phyloP scores from a whole-genome alignment of 129 eudicot species.

The Flaveria sonorensis region DNA sequence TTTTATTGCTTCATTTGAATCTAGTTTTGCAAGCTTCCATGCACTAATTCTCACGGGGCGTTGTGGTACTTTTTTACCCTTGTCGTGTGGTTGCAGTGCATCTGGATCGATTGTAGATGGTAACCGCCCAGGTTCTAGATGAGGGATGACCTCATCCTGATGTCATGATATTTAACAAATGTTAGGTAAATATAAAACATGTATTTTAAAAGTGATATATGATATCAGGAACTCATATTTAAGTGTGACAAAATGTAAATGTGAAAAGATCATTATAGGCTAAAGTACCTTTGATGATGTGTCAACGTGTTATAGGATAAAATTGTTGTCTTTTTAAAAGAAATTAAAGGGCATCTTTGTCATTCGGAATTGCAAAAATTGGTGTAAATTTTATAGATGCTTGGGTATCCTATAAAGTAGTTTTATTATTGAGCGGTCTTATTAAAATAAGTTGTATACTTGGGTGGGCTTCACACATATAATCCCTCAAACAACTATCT shows the following conservation, averaged over 20 bases:
- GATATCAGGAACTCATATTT: background rate
- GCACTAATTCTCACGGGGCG: slow-evolving; percentile 78
- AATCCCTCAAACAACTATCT: background rate
- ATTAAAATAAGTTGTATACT: background rate
- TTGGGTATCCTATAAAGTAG: background rate
- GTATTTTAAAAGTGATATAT: background rate
- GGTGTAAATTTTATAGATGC: background rate
- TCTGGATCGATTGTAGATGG: slow-evolving; percentile 92
- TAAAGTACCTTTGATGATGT: background rate
- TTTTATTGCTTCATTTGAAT: slow-evolving; percentile 70
- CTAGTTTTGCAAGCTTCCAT: slow-evolving; percentile 90
- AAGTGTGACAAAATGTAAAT: background rate
- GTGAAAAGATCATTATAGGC: background rate
- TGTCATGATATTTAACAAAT: background rate
- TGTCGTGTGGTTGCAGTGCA: slow-evolving; percentile 47
- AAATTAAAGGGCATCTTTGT: background rate
- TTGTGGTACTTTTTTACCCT: slow-evolving; percentile 50
- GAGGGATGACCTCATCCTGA: slow-evolving; percentile 98
- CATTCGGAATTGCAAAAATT: background rate
- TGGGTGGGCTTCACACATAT: too few relatives aligned
- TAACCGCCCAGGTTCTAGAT: slow-evolving; percentile 80
- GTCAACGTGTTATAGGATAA: background rate
- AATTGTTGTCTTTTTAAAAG: background rate
- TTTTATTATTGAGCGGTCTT: too few relatives aligned
- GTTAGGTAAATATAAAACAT: background rate